These are phyloP conservation scores for Rhizopus arrhizus DNA, from an alignment of 371 early-diverging fungal species.

Conservation along the genomic window DNA sequence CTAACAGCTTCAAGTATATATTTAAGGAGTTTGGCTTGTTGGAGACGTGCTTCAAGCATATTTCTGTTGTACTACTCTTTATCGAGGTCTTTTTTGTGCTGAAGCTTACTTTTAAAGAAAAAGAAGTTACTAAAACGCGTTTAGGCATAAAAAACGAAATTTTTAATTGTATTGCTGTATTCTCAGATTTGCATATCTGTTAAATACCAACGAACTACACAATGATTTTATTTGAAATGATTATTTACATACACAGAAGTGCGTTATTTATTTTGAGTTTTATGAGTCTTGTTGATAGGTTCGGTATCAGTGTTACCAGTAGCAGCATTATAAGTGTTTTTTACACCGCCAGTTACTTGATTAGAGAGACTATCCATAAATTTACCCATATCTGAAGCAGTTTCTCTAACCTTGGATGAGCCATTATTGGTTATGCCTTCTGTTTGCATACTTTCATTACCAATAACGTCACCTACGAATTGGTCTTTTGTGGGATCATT, in stretches of 20 bases:
- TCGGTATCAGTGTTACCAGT: slow-evolving; percentile 28
- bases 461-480: slow-evolving; percentile 43
- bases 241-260: slow-evolving; percentile 14
- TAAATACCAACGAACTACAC: too few species aligned
- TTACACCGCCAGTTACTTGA: slow-evolving; percentile 33
- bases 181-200: too few species aligned
- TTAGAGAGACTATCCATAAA: slow-evolving; percentile 31
- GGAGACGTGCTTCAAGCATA: slow-evolving; percentile 83
- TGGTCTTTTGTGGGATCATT: slow-evolving; percentile 28
- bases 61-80: not conserved
- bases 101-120: not conserved
- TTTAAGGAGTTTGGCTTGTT: slow-evolving; percentile 81
- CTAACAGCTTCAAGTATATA: slow-evolving; percentile 95
- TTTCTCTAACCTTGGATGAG: slow-evolving; percentile 38
- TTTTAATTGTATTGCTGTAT: too few species aligned
- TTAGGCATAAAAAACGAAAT: too few species aligned
- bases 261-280: slow-evolving; percentile 24
- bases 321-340: slow-evolving; percentile 29
- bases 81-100: not conserved
- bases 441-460: slow-evolving; percentile 41
- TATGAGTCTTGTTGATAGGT: slow-evolving; percentile 21
- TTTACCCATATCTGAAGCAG: slow-evolving; percentile 25
- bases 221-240: not conserved
- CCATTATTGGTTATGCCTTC: slow-evolving; percentile 40
- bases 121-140: not conserved